These are phyloP conservation scores for Boletus rubropictus DNA, from an alignment of 768 basidiomycete genomes.

Conservation along the genomic window DNA sequence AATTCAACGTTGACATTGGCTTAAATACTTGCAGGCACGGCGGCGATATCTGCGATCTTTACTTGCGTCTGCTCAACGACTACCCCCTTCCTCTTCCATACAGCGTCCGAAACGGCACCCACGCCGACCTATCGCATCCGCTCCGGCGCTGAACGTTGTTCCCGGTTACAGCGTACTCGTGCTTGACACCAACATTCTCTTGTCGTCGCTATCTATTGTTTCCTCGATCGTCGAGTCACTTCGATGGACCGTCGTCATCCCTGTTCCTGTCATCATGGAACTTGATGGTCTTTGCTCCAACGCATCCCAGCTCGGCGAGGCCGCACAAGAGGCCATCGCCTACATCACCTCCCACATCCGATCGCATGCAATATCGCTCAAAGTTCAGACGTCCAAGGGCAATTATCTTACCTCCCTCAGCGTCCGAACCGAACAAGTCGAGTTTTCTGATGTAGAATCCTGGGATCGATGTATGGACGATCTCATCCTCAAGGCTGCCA, in stretches of 20 bases:
- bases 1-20: conserved; percentile 4
- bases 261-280: conserved; percentile 94
- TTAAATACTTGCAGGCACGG: conserved; percentile 47
- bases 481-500: conserved; percentile 83
- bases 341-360: conserved; percentile 77
- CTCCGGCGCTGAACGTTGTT: conserved; percentile 49
- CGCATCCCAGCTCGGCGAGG: conserved; percentile 59
- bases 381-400: conserved; percentile 92
- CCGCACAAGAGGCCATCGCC: conserved; percentile 64
- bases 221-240: conserved; percentile 70
- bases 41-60: conserved; percentile 68
- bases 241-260: conserved; percentile 84
- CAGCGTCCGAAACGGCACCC: conserved; percentile 26
- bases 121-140: conserved; percentile 29
- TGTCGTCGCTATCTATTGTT: conserved; percentile 75
- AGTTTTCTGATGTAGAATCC: conserved; percentile 48
- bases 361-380: conserved; percentile 69
- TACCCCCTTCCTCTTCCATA: conserved; percentile 21
- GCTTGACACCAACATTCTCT: conserved; percentile 90
- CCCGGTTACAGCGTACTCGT: conserved; percentile 89
- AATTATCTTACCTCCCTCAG: conserved; percentile 84
- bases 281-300: conserved; percentile 83
- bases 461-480: conserved; percentile 88
- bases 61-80: conserved; percentile 43
- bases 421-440: conserved; percentile 79